phyloP scores from a whole-genome alignment of 345 rosid genomes.

The Barbarea vulgaris region DNA sequence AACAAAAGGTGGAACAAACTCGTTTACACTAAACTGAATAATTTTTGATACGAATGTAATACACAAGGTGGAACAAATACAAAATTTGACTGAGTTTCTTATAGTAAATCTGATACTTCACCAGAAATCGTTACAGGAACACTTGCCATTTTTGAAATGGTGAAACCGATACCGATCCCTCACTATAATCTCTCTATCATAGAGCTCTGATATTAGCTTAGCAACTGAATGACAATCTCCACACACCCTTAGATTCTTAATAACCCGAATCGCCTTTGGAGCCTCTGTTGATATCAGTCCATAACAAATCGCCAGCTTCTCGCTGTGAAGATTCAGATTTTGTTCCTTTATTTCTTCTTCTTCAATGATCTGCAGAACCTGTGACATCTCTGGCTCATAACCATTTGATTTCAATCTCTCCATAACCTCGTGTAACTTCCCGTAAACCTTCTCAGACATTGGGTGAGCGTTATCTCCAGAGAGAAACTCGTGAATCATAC shows the following conservation, averaged over 20 bases:
- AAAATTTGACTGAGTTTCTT: neutral
- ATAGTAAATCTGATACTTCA: constrained; percentile 26
- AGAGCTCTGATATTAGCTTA: constrained; percentile 60
- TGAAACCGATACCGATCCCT: constrained; percentile 70
- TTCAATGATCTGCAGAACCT: constrained; percentile 65
- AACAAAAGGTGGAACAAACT: no score
- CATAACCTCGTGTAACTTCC: constrained; percentile 58
- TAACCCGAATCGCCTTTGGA: constrained; percentile 56
- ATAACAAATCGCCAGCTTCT: constrained; percentile 69
- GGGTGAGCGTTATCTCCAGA: constrained; percentile 66
- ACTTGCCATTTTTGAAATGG: constrained; percentile 61
- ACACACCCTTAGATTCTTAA: constrained; percentile 72
- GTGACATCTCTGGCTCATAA: constrained; percentile 57
- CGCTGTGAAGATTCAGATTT: constrained; percentile 65
- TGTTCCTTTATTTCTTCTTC: constrained; percentile 68
- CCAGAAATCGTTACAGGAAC: constrained; percentile 78
- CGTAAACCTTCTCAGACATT: constrained; percentile 52
- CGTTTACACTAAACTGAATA: constrained; percentile 3
- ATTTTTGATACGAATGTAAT: constrained; percentile 4
- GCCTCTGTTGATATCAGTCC: constrained; percentile 54
- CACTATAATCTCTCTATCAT: constrained; percentile 58
- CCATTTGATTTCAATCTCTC: constrained; percentile 51
- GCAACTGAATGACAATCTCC: constrained; percentile 71
- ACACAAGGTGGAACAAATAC: neutral
- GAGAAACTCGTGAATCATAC: constrained; percentile 60